Base-by-base conservation (phyloP, 805 yeast genomes). In the Sporopachydermia quercuum region DNA sequence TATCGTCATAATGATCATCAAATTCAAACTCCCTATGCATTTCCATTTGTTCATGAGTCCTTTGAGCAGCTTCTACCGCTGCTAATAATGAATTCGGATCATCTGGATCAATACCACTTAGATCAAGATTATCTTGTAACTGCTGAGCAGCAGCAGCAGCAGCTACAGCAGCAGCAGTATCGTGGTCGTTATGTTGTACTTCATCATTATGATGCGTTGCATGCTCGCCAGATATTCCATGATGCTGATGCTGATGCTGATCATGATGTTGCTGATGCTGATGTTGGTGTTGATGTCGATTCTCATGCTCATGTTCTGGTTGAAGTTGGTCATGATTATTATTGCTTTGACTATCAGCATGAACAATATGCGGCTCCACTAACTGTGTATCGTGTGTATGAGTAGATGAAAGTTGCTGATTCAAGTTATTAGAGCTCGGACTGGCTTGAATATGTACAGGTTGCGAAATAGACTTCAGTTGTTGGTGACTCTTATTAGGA, bases 1-100 rank as follows among this genome's bases (percentile, higher is more conserved):
- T 27, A 16, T 42, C 40, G 5, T 37, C 42, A 15, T 44, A 43
- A 13, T 43, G 45, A 34, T 43, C 39, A 19, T 39, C 37, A 39
- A 42, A 27, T 4, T 14, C 8, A 15, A 33, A 19, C 18, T 39
- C 43, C 3, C 41, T 35, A 37, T 46, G n/a, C 36, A 14, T 34
- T 11, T 15, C 36, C 18, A 14, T 34, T 19, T 30, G 35, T 30
- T 45, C 42, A 15, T 43, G 43, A 16, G 39, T 37, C 8, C 38
- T 5, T 11, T 41, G 40, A 1, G 73, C 78, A 36, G 72, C 72
- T 43, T 74, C 77, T 3, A 74, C 80, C 5, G 73, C 79, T 0
- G 78, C 80, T 19, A 70, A 63, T 13, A 75, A 61, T 6, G 69
- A 66, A 40, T 65, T 68, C 5, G 53, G 45, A 34, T 54, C 58